Base-by-base conservation (phyloP, 306 rosid species). In the Pterocarpus macrocarpus region DNA sequence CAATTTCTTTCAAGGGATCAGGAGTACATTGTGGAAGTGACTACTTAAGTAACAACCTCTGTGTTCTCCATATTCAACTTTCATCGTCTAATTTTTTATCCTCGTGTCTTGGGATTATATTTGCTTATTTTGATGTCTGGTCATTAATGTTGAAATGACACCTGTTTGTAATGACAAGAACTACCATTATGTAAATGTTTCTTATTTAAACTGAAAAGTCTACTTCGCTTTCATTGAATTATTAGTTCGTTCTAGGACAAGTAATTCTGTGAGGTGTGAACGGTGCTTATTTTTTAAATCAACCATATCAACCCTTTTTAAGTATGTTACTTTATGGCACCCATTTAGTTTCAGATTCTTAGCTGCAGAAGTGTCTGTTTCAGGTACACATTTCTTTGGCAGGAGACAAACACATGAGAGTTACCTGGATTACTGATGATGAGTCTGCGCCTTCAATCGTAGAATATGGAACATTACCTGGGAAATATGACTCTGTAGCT, bases 351-450 rank as follows among this genome's bases (percentile, higher is more conserved):
- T 82, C 28, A 71, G 47, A 36, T 77, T 61, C 78, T 74, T 63
- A 63, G n/a, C 3, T 57, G 71, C 34, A 14, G 28, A 77, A 85
- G 8, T 82, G 56, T 45, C 69, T 52, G 43, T 69, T 82, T 63
- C 89, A 95, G 97, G 99, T 95, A 52, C 99, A 95, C 88, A 79
- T 93, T 75, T 91, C 99, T 58, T 81, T 95, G 81, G 95, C 97
- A n/a, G 97, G 95, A 64, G 94, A 95, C 43, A 70, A 86, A 61
- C 90, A 91, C 87, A 87, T 95, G 89, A 86, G 99, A 76, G 77
- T 95, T 75, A 82, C 91, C 15, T 95, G 99, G 99, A 57, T 89
- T 39, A 91, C 95, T 11, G 82, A 79, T 78, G 95, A 89, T 83
- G 69, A 80, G 2, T 88, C 84, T 11, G 83, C 97, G 34, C 93